A percentile compares a stretch with the other conserved stretches of the same genome.
Evolutionary conservation across 164 flowering plant species (phyloP).

Genomic region (Sedum album): DNA sequence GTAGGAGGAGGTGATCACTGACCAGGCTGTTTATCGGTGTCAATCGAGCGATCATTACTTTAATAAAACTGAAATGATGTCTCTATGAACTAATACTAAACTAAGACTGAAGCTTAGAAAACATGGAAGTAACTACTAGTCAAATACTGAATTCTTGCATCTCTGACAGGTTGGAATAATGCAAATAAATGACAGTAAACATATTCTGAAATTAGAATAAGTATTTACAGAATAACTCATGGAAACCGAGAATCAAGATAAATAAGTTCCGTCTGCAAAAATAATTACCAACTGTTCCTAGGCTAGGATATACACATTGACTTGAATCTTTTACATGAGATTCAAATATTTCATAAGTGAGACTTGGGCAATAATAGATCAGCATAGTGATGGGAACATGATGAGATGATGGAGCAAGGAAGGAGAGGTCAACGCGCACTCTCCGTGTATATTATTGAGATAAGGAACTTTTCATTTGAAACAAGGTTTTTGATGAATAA

Average conservation of each 20-base stretch:
- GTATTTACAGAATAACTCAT: background rate
- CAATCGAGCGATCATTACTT: background rate
- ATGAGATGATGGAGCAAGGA: background rate
- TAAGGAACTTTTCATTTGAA: background rate
- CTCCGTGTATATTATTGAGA: background rate
- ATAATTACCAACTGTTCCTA: no score
- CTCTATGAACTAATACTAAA: background rate
- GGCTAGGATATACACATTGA: background rate
- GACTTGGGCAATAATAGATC: background rate
- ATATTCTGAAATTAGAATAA: no score
- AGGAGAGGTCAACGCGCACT: background rate
- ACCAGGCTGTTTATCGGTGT: background rate
- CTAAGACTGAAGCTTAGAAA: background rate
- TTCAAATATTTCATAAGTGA: no score
- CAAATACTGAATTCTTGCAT: background rate
- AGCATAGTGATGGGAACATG: background rate
- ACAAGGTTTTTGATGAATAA: background rate
- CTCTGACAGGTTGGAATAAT: background rate
- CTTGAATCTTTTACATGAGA: background rate
- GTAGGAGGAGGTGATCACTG: background rate
- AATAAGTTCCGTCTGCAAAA: background rate
- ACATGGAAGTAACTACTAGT: background rate
- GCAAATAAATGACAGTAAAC: background rate
- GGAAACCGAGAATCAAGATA: background rate
- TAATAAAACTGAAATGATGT: background rate